Base-by-base conservation (phyloP, 768 basidiomycete species). In the Mycena rebaudengoi region DNA sequence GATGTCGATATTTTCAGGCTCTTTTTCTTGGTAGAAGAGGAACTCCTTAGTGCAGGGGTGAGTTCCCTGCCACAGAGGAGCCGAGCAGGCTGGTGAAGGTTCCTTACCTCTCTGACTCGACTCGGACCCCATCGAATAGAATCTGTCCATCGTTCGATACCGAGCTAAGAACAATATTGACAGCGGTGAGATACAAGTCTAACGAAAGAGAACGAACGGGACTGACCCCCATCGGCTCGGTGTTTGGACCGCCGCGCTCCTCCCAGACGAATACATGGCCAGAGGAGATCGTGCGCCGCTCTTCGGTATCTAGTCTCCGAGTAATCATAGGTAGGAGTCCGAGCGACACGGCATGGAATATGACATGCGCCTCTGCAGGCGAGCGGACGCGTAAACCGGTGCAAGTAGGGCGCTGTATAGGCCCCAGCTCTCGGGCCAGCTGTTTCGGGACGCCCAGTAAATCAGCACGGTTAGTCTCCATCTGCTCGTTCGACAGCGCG, bases 241-340 rank as follows among this genome's bases (percentile, higher is more conserved):
- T 75, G 64, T 85, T 86, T 14, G 89, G 83, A 6, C 62, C 66
- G 13, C 88, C 88, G 58, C 92, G 83, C 73, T 94, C 92, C 72
- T 94, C 91, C 92, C 92, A 94, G 37, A 94, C 91, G 66, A 87
- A 94, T 32, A 94, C 88, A 60, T 85, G 86, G 14, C 92, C 92
- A 1, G 91, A 85, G n/a, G 78, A 67, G 49, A 94, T 91, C 39
- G 81, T 78, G 12, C 91, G 83, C 35, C 91, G 82, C 73, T 94
- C 92, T 53, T 91, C 91, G 16, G 88, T 86, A 76, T 91, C 90
- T 51, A 94, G 82, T 39, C 92, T 86, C 58, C 90, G 85, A 25
- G 86, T 78, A 50, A 93, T 86, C 79, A 92, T 91, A 29, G 86
- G 88, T 16, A 91, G 80, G 1, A 85, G 72, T 11, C 81, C 75